Evolutionary conservation across 2,329 filamentous ascomycete genomes (phyloP).

Genomic region (Sclerotinia sclerotiorum): DNA sequence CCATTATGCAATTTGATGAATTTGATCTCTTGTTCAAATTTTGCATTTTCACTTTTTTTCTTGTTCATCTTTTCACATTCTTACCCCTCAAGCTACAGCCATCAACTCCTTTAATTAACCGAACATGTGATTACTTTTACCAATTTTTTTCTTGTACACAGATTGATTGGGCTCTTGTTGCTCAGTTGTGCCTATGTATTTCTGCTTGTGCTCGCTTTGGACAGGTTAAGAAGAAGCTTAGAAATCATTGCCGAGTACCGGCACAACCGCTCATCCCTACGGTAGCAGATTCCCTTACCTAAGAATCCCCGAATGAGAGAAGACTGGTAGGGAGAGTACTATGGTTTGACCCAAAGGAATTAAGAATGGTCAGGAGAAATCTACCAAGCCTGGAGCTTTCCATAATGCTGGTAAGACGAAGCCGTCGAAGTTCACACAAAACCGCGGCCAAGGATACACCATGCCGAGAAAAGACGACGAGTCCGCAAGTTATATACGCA

Average conservation of each 20-base stretch:
- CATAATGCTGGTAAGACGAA: neutral
- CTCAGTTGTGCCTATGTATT: constrained; percentile 48
- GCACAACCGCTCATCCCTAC: neutral
- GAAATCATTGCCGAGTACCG: constrained; percentile 25
- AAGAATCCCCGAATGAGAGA: neutral
- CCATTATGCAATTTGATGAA: neutral
- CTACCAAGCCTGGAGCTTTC: neutral
- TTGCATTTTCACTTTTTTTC: neutral
- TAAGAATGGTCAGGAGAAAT: constrained; percentile 20
- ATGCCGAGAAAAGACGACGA: neutral
- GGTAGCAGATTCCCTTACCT: neutral
- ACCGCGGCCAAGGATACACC: neutral
- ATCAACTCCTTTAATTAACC: neutral
- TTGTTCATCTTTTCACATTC: neutral
- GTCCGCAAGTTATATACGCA: too few species aligned
- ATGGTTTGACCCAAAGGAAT: neutral
- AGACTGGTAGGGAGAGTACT: neutral
- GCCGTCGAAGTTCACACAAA: neutral
- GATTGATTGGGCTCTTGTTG: constrained; percentile 50
- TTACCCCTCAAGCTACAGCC: neutral
- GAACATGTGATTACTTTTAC: constrained; percentile 1
- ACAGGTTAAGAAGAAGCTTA: constrained; percentile 51
- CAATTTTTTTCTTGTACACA: neutral
- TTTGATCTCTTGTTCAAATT: neutral
- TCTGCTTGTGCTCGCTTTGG: constrained; percentile 51